These are phyloP conservation scores for Penicillium sp. DNA, from an alignment of 2,329 filamentous ascomycete genomes.

Conservation along the genomic window DNA sequence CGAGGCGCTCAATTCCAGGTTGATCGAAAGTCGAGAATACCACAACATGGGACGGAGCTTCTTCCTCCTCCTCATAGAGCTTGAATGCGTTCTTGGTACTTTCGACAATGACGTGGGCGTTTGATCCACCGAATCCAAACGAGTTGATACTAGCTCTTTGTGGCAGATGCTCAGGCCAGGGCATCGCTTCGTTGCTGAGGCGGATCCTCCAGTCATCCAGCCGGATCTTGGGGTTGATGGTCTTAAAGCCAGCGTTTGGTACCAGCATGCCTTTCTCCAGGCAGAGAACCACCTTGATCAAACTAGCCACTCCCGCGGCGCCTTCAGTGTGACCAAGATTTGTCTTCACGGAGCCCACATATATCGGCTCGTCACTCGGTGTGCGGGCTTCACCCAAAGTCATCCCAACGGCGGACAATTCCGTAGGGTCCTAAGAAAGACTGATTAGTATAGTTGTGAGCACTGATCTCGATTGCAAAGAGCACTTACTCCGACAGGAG, in stretches of 20 bases:
- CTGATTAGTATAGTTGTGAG: accelerated
- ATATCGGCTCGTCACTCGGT: constrained; percentile 23
- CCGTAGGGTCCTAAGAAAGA: constrained; percentile 19
- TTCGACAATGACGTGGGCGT: constrained; percentile 31
- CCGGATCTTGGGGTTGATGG: constrained; percentile 48
- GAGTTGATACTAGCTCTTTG: constrained; percentile 32
- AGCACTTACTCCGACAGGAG: constrained; percentile 33
- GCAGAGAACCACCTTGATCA: constrained; percentile 51
- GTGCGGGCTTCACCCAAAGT: constrained; percentile 21
- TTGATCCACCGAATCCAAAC: constrained; percentile 38
- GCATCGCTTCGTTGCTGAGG: constrained; percentile 21
- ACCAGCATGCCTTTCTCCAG: constrained; percentile 48
- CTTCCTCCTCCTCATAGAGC: constrained; percentile 12
- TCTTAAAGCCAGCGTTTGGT: constrained; percentile 51
- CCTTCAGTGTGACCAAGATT: constrained; percentile 55
- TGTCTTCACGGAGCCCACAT: constrained; percentile 37
- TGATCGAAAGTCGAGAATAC: constrained; percentile 24
- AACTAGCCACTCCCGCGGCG: constrained; percentile 54
- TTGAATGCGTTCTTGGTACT: constrained; percentile 20
- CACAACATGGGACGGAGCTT: constrained; percentile 19
- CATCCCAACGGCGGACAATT: constrained; percentile 24
- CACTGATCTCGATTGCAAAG: neutral
- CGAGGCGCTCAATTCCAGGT: constrained; percentile 24
- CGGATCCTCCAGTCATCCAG: constrained; percentile 29
- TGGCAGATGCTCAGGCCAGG: constrained; percentile 26